phyloP scores from a whole-genome alignment of 176 grass and related monocot species.

The maize (Zea mays) region Zm-B73-REFERENCE-NAM-5.0 NC_050103.1:126767501-126768000 shows the following conservation, averaged over 20 bases:
- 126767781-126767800: conserved; percentile 29
- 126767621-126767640: neutral
- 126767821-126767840: conserved; percentile 12
- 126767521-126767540: too few relatives aligned
- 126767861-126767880: conserved; percentile 17
- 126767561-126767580: neutral
- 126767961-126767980: conserved; percentile 12
- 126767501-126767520: neutral
- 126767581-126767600: neutral
- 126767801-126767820: neutral
- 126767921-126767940: too few relatives aligned
- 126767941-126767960: neutral
- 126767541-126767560: too few relatives aligned
- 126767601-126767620: neutral
- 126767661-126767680: too few relatives aligned
- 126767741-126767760: too few relatives aligned
- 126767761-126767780: neutral
- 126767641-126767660: neutral
- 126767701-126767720: too few relatives aligned
- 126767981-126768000: conserved; percentile 11
- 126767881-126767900: conserved; percentile 8
- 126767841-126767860: conserved; percentile 42
- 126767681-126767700: too few relatives aligned
- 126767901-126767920: too few relatives aligned
- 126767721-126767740: too few relatives aligned